These are phyloP conservation scores for Hortaea werneckii DNA, from an alignment of 2,329 filamentous ascomycete genomes.

Conservation along the genomic window DNA sequence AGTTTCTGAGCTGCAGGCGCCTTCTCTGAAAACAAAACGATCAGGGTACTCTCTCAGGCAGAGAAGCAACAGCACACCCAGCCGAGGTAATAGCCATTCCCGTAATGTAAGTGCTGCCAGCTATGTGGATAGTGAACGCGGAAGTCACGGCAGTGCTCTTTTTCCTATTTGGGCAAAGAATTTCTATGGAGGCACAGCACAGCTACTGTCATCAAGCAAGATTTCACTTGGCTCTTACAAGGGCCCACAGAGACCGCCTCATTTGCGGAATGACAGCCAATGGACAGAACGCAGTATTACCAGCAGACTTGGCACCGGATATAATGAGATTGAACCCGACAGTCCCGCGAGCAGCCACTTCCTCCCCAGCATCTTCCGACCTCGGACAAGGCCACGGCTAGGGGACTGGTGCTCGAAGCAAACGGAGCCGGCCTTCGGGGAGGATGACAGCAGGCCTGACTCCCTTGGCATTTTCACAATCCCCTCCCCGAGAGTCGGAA, in stretches of 20 bases:
- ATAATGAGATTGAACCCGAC: conserved; percentile 15
- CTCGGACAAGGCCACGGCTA: conserved; percentile 19
- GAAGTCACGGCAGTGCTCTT: conserved; percentile 19
- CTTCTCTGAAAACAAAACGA: conserved; percentile 21
- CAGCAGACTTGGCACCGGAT: conserved; percentile 21
- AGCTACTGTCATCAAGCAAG: conserved; percentile 19
- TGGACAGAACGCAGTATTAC: conserved; percentile 24
- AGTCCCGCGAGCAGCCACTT: conserved; percentile 25
- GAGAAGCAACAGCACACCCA: conserved; percentile 23
- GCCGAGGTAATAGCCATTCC: conserved; percentile 16
- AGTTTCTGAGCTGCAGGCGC: conserved; percentile 23
- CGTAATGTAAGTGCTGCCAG: conserved; percentile 21
- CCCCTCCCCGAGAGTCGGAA: conserved; percentile 6
- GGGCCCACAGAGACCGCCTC: conserved; percentile 4
- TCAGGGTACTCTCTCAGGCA: conserved; percentile 24
- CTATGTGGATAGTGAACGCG: conserved; percentile 19
- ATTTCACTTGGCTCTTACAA: conserved; percentile 16
- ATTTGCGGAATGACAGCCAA: conserved; percentile 16
- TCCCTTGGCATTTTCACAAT: conserved; percentile 17
- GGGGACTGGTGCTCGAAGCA: conserved; percentile 10
- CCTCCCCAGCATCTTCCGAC: conserved; percentile 26
- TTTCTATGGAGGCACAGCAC: conserved; percentile 23
- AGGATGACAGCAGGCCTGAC: conserved; percentile 9
- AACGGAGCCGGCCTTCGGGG: conserved; percentile 8
- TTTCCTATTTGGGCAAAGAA: conserved; percentile 28